Evolutionary conservation across 1,139 yeast genomes (phyloP).

Genomic region (Dujonia santamariae): DNA sequence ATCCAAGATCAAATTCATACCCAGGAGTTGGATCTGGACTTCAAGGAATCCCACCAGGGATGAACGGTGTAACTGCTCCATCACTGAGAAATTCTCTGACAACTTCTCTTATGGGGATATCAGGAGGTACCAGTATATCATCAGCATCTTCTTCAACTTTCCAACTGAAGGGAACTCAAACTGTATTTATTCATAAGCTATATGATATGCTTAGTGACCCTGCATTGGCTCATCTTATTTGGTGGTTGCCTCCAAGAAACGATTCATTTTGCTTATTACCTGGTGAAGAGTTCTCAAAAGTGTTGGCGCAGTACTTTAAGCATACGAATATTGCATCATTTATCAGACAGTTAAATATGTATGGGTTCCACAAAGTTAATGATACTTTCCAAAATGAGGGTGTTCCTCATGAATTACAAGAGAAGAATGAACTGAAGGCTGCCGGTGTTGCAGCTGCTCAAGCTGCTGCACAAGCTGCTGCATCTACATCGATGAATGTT

Average conservation of each 20-base stretch:
- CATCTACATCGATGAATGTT: conserved; percentile 7
- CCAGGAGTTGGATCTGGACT: conserved; percentile 3
- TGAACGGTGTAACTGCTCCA: conserved; percentile 2
- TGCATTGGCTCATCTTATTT: conserved; percentile 42
- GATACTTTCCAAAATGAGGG: conserved; percentile 28
- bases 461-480: conserved; percentile 8
- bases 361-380: conserved; percentile 73
- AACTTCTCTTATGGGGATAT: conserved; percentile 4
- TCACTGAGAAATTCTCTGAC: conserved; percentile 7
- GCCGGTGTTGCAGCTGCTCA: conserved; percentile 11
- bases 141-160: conserved; percentile 8
- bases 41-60: not conserved
- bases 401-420: conserved; percentile 7
- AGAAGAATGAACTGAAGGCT: conserved; percentile 13
- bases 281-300: conserved; percentile 60
- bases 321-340: conserved; percentile 80
- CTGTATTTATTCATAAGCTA: conserved; percentile 61
- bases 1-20: conserved; percentile 5
- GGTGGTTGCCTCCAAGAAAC: conserved; percentile 35
- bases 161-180: conserved; percentile 36
- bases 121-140: not conserved
- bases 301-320: conserved; percentile 64
- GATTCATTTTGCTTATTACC: conserved; percentile 42
- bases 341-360: conserved; percentile 75
- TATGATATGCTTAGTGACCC: conserved; percentile 62